A percentile compares a stretch with the other conserved stretches of the same genome.
Conservation (phyloP, 495 filamentous ascomycete genomes). For the Aspergillus leporis region DNA sequence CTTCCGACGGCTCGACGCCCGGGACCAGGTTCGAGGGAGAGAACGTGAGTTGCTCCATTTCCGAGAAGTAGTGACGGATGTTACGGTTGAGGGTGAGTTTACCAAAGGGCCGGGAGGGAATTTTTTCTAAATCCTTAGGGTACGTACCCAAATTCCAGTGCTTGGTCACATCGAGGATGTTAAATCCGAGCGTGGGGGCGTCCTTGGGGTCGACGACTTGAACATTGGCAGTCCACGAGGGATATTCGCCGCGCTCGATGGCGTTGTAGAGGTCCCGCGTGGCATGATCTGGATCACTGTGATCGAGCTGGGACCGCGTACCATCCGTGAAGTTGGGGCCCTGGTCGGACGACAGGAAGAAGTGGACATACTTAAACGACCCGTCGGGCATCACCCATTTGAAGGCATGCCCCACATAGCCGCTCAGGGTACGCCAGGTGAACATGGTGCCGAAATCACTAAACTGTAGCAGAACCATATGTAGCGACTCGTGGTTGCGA, state of each 20-base stretch:
- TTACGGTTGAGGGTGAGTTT: constrained; percentile 34
- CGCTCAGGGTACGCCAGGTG: constrained; percentile 56
- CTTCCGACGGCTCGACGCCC: constrained; percentile 36
- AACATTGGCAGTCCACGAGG: constrained; percentile 36
- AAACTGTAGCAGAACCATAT: neutral
- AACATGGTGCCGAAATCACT: neutral
- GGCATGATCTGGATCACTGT: constrained; percentile 42
- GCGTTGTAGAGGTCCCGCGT: constrained; percentile 28
- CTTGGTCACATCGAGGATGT: constrained; percentile 44
- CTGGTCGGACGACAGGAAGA: constrained; percentile 66
- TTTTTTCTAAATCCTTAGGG: constrained; percentile 13
- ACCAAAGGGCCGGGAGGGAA: constrained; percentile 30
- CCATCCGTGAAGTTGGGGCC: constrained; percentile 58
- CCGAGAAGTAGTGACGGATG: constrained; percentile 40
- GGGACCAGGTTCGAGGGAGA: constrained; percentile 45
- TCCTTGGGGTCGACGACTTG: constrained; percentile 39
- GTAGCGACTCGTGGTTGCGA: constrained; percentile 2
- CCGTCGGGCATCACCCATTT: constrained; percentile 59
- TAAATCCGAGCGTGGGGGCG: constrained; percentile 23
- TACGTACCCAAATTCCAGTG: constrained; percentile 15
- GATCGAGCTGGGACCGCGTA: constrained; percentile 53
- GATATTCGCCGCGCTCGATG: constrained; percentile 30
- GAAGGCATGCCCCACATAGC: constrained; percentile 66
- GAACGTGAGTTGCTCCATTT: constrained; percentile 48
- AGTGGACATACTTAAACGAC: constrained; percentile 60